Percentiles rank a stretch among this genome's conserved stretches.
phyloP scores from a whole-genome alignment of 2,329 filamentous ascomycete genomes.

The Colletotrichum costaricense region DNA sequence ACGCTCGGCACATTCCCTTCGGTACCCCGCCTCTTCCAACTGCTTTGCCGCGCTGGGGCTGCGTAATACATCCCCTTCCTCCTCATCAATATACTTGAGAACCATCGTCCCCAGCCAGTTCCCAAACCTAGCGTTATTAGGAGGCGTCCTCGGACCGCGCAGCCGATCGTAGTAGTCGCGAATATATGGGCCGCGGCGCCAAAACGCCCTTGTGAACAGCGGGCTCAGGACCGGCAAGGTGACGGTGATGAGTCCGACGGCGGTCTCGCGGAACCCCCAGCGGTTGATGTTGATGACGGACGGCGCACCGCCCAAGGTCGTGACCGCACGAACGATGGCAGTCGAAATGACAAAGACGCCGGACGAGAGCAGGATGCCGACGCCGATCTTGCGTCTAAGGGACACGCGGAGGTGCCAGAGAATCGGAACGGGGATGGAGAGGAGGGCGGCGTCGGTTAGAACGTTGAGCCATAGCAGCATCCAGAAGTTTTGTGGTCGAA shows the following conservation, averaged over 20 bases:
- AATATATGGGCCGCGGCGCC: conserved; percentile 32
- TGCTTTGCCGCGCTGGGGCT: neutral
- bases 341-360: conserved; percentile 43
- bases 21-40: neutral
- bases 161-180: conserved; percentile 24
- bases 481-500: conserved; percentile 40
- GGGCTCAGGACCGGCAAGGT: conserved; percentile 37
- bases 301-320: conserved; percentile 37
- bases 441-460: conserved; percentile 39
- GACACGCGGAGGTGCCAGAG: conserved; percentile 38
- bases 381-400: conserved; percentile 35
- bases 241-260: conserved; percentile 36
- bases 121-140: conserved; percentile 17
- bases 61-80: neutral
- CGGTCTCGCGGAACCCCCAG: conserved; percentile 41
- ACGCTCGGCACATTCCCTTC: neutral
- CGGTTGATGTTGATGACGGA: conserved; percentile 42
- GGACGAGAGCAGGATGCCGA: conserved; percentile 40
- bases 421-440: conserved; percentile 42
- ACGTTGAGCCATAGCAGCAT: conserved; percentile 40
- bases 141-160: neutral
- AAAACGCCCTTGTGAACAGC: conserved; percentile 35
- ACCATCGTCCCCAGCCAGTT: conserved; percentile 23
- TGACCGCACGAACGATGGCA: conserved; percentile 39
- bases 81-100: conserved; percentile 26